Evolutionary conservation across 768 basidiomycete genomes (phyloP).

Genomic region (Tulasnella calospora): DNA sequence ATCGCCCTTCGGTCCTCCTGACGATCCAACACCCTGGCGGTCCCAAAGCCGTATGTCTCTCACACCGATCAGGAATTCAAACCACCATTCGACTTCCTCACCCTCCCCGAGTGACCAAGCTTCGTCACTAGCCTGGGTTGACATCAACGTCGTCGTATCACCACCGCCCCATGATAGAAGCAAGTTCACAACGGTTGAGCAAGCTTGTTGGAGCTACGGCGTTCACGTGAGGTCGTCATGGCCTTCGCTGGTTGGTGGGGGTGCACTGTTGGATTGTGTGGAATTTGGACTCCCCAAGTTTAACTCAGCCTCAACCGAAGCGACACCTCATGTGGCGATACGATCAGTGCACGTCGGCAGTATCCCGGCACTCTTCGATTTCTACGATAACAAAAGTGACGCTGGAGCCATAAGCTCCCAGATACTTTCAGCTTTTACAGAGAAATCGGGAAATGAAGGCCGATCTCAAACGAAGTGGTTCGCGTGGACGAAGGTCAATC

Average conservation of each 20-base stretch:
- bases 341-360: conserved; percentile 6
- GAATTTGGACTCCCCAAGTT: conserved; percentile 8
- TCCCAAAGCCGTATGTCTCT: neutral
- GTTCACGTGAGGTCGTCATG: conserved; percentile 11
- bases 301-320: conserved; percentile 6
- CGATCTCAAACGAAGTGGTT: neutral
- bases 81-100: neutral
- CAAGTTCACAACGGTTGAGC: neutral
- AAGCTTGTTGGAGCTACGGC: neutral
- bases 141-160: neutral
- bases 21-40: neutral
- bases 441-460: neutral
- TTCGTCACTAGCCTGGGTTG: conserved; percentile 10
- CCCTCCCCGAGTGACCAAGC: neutral
- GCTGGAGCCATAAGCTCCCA: neutral
- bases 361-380: neutral
- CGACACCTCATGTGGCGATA: neutral
- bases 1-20: neutral
- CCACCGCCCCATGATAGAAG: neutral
- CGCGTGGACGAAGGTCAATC: neutral
- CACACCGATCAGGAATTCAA: neutral
- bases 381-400: neutral
- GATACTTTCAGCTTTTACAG: neutral
- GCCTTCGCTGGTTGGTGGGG: neutral
- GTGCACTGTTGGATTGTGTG: neutral